Conservation (phyloP, 768 basidiomycete species). For the Suillus clintonianus region DNA sequence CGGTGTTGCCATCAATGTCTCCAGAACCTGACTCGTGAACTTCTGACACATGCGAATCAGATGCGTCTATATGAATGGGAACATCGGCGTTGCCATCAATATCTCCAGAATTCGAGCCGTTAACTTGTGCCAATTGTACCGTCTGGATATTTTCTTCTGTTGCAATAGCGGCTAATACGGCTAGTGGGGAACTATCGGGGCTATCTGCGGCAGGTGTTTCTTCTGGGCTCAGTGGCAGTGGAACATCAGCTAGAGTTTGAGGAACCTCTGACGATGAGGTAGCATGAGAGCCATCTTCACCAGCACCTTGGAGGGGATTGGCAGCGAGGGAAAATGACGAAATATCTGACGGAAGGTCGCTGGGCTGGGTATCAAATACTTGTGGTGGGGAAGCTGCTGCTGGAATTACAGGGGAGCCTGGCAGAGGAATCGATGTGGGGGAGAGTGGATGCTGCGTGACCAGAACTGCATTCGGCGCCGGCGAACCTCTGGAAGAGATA, state of each 20-base stretch:
- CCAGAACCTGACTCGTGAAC: neutral
- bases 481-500: conserved; percentile 43
- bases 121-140: neutral
- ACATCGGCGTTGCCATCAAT: neutral
- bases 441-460: conserved; percentile 39
- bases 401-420: conserved; percentile 38
- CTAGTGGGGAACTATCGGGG: neutral
- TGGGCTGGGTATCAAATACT: neutral
- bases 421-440: conserved; percentile 45
- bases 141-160: neutral
- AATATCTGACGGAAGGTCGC: neutral
- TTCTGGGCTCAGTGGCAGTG: neutral
- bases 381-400: conserved; percentile 1
- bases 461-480: conserved; percentile 31
- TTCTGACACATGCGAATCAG: neutral
- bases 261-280: neutral
- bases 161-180: neutral
- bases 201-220: neutral
- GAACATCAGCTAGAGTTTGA: neutral
- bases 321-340: neutral
- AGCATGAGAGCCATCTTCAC: neutral
- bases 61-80: neutral
- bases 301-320: neutral
- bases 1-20: neutral
- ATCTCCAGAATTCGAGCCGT: neutral